A percentile compares a stretch with the other conserved stretches of the same genome.
These are phyloP conservation scores for Gnaphalium uliginosum DNA, from an alignment of 129 eudicot species.

Conservation along the genomic window DNA sequence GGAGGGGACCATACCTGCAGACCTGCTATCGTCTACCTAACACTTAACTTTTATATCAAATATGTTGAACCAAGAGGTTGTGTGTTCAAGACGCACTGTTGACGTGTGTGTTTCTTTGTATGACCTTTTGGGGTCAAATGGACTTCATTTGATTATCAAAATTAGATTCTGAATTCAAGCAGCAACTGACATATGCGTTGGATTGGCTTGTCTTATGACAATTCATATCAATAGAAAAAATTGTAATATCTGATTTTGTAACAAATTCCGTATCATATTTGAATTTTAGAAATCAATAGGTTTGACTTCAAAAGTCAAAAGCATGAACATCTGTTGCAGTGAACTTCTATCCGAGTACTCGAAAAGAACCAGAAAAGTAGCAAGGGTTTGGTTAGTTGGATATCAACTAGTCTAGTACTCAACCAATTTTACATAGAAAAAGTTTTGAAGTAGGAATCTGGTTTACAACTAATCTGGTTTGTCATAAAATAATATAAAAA, in stretches of 20 bases:
- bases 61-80: not conserved
- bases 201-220: not conserved
- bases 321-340: not conserved
- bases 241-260: not conserved
- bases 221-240: not conserved
- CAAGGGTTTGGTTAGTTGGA: conserved; percentile 23
- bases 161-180: not conserved
- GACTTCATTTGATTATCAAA: not conserved
- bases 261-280: not conserved
- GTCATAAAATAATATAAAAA: too few relatives aligned
- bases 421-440: conserved; percentile 23
- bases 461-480: not conserved
- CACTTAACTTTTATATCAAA: not conserved
- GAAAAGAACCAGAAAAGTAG: conserved; percentile 17
- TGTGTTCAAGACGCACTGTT: not conserved
- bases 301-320: not conserved
- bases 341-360: conserved; percentile 22
- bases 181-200: not conserved
- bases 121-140: not conserved
- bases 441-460: not conserved
- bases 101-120: not conserved
- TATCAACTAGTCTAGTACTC: conserved; percentile 34
- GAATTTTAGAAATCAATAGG: not conserved
- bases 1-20: not conserved
- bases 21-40: not conserved